Evolutionary conservation across 2,329 filamentous ascomycete species (phyloP).

Genomic region (Pochonia chlamydosporia): DNA sequence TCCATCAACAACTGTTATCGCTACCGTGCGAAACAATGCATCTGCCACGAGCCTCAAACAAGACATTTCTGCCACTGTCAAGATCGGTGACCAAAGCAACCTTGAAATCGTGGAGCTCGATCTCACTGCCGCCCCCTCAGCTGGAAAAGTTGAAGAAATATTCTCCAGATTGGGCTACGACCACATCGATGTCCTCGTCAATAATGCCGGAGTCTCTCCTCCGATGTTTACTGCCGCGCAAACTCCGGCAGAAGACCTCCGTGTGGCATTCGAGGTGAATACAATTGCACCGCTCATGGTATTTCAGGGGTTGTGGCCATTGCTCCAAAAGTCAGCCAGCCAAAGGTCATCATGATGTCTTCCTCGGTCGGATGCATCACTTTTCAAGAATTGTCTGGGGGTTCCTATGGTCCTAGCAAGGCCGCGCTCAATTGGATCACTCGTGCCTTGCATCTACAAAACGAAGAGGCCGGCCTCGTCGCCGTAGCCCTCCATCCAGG

Average conservation of each 20-base stretch:
- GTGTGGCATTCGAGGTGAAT: conserved; percentile 37
- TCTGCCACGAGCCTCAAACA: conserved; percentile 13
- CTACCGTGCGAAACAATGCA: conserved; percentile 26
- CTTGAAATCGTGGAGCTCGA: conserved; percentile 34
- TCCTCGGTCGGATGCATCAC: conserved; percentile 29
- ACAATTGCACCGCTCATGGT: conserved; percentile 31
- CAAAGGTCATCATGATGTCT: conserved; percentile 30
- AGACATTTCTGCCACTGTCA: conserved; percentile 11
- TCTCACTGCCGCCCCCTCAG: conserved; percentile 20
- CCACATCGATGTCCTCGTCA: conserved; percentile 44
- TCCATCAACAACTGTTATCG: conserved; percentile 45
- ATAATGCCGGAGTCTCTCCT: conserved; percentile 40
- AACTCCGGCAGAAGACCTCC: conserved; percentile 27
- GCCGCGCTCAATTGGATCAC: conserved; percentile 29
- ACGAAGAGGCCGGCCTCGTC: conserved; percentile 14
- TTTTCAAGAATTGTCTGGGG: conserved; percentile 24
- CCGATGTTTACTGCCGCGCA: conserved; percentile 21
- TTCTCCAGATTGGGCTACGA: conserved; percentile 24
- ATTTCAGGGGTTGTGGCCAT: conserved; percentile 27
- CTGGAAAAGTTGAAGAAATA: conserved; percentile 11
- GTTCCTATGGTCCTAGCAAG: conserved; percentile 30
- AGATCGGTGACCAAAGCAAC: conserved; percentile 19
- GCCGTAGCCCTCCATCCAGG: conserved; percentile 31
- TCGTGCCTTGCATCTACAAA: conserved; percentile 22
- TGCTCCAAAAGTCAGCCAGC: conserved; percentile 25